Evolutionary conservation across 805 yeast genomes (phyloP), one percentile per base, ranked within the genome.

Genomic region (Candida taoyuanica): DNA sequence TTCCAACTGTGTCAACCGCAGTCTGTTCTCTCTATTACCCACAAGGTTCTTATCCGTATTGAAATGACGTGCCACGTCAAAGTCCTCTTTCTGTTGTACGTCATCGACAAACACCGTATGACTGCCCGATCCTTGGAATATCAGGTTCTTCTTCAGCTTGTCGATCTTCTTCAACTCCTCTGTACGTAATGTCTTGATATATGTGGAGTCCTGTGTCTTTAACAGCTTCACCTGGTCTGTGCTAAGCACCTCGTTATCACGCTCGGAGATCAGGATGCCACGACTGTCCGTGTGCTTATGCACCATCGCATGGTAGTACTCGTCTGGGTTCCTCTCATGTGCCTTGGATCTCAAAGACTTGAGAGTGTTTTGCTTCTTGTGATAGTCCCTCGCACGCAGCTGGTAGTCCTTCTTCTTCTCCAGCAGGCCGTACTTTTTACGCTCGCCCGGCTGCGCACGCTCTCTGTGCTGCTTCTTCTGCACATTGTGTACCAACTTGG

Each of bases 401-500:
- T 68, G 74, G 58, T 84, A 84, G 59, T 84, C 94, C 61, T 84
- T 83, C 70, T 93, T 93, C 73, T 93, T 93, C 64, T 93, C 98
- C 31, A 93, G 70, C 25, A 89, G 76, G 29, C 98, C 98, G 62
- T 73, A 78, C 57, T 74, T 74, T 51, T 76, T 67, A 41, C 98
- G 72, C 31, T 74, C 79, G 33, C 68, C 70, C 1, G 91, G 84
- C 63, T 93, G 98, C 5, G 96, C 75, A 54, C 98, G 77, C 67
- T 93, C 98, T 42, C 88, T 70, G 56, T 93, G 98, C 68, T 93
- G 98, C 57, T 87, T 93, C 69, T 94, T 93, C 62, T 91, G 97
- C 9, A 91, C 81, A 56, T 87, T 85, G 60, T 89, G 97, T 11
- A 84, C 91, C 24, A 84, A 65, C 48, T 81, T 83, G 25, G 83